Evolutionary conservation across 495 filamentous ascomycete genomes (phyloP).

Genomic region (Acidiella bohemica): DNA sequence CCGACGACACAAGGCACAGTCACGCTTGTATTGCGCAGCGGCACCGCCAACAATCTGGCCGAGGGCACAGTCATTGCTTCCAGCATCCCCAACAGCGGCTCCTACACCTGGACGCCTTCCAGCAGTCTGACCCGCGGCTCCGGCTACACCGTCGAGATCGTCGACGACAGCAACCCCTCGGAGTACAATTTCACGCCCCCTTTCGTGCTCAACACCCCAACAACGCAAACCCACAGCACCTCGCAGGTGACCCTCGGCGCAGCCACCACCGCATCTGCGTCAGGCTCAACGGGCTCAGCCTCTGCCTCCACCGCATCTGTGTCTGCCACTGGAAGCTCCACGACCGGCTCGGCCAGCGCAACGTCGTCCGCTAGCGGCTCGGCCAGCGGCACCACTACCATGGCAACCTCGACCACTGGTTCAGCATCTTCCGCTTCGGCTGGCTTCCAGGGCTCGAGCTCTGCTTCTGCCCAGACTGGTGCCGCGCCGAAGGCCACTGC

Average conservation of each 20-base stretch:
- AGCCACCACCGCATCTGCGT: background rate
- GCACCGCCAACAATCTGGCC: slow-evolving; percentile 32
- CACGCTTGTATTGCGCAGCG: slow-evolving; percentile 41
- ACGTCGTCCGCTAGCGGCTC: background rate
- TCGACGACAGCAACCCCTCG: slow-evolving; percentile 33
- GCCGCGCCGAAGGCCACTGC: slow-evolving; percentile 4
- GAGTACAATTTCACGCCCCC: slow-evolving; percentile 46
- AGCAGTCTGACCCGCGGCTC: slow-evolving; percentile 30
- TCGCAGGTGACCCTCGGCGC: slow-evolving; percentile 28
- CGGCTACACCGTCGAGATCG: slow-evolving; percentile 49
- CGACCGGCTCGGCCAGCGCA: background rate
- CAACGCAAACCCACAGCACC: slow-evolving; percentile 27
- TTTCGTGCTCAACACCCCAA: slow-evolving; percentile 41
- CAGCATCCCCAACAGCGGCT: slow-evolving; percentile 42
- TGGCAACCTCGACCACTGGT: background rate
- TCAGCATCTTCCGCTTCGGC: slow-evolving; percentile 1
- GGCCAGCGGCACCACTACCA: background rate
- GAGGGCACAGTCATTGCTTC: slow-evolving; percentile 37
- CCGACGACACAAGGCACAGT: slow-evolving; percentile 41
- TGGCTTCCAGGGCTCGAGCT: background rate
- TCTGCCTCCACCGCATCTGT: slow-evolving; percentile 1
- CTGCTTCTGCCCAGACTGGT: no score
- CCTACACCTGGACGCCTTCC: slow-evolving; percentile 42
- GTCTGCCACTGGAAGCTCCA: background rate
- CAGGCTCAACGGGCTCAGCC: slow-evolving; percentile 1